Conservation (phyloP, 2,329 filamentous ascomycete genomes). For the Colletotrichum liaoningense region DNA sequence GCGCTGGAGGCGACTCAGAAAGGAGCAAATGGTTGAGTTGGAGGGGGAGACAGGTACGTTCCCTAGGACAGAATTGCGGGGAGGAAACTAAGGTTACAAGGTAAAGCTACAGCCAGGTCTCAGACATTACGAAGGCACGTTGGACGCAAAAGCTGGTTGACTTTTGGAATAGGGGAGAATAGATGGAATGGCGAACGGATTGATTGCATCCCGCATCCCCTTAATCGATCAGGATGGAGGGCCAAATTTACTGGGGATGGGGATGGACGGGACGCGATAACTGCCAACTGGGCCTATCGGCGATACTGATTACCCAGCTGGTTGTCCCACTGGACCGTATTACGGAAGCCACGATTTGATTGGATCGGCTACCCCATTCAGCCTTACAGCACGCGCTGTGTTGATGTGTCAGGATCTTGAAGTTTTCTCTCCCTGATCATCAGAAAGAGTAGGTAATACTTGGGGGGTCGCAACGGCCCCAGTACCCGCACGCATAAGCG, state of each 20-base stretch:
- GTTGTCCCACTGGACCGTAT: neutral
- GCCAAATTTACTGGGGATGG: neutral
- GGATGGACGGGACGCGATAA: slow-evolving; percentile 2
- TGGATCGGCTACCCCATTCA: slow-evolving; percentile 19
- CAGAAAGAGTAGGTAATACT: neutral
- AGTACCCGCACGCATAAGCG: neutral
- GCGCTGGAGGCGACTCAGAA: slow-evolving; percentile 23
- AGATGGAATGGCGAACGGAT: neutral
- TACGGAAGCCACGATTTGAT: slow-evolving; percentile 5
- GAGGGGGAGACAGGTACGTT: neutral
- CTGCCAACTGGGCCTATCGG: slow-evolving; percentile 17
- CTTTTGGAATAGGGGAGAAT: neutral
- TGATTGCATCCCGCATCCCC: slow-evolving; percentile 16
- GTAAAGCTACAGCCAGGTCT: slow-evolving; percentile 11
- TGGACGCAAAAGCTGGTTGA: neutral
- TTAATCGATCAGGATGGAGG: slow-evolving; percentile 11
- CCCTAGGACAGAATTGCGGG: slow-evolving; percentile 6
- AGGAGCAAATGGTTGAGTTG: neutral
- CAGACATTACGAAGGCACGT: neutral
- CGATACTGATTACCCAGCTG: neutral
- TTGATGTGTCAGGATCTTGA: slow-evolving; percentile 1
- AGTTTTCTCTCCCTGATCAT: neutral
- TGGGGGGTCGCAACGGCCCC: neutral
- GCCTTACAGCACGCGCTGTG: slow-evolving; percentile 24
- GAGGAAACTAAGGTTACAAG: neutral